Evolutionary conservation across 345 rosid genomes (phyloP), one percentile per base, ranked within the genome.

Genomic region (Excoecaria cochinchinensis): DNA sequence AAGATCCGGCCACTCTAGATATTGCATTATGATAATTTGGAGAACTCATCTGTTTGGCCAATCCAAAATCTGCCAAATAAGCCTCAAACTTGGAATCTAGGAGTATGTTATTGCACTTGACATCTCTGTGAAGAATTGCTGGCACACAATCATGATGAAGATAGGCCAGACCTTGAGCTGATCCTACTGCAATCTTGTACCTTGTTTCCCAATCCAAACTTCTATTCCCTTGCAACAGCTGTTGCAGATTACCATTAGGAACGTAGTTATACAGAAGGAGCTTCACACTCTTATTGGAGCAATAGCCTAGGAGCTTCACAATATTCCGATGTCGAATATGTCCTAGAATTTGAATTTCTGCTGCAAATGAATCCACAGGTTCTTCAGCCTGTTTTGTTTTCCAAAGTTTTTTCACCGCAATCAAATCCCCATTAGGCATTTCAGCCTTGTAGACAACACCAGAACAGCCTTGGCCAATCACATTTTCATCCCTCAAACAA

Each of bases 71-170:
- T 3, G 97, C 97, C 39, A 95, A 74, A 77, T 89, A 92, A 16
- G 99, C 95, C 75, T 91, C 97, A 4, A 66, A 89, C 74, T 90
- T 92, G 40, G 95, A 90, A 82, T 95, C 97, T 0, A 95, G 82
- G 48, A 95, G 95, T 53, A 95, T 92, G 82, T 95, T 95, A 64
- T 95, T 92, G 83, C 97, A 91, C 78, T 95, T 92, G 1, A 95
- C 95, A 76, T 95, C 99, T 76, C 97, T 86, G 71, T 95, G 99
- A 17, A 95, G 86, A 76, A 95, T 90, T n/a, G 90, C 81, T 0
- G 99, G 99, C 74, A 85, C 89, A 42, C 99, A 95, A 67, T 95
- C 99, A 51, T 91, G 99, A 69, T 95, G 97, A 72, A 95, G 95
- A 79, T 92, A 95, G 77, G 97, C 93, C 0, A 95, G 85, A 66